A percentile compares a stretch with the other conserved stretches of the same genome.
Evolutionary conservation across 495 filamentous ascomycete species (phyloP).

Genomic region (Viridothelium virens): DNA sequence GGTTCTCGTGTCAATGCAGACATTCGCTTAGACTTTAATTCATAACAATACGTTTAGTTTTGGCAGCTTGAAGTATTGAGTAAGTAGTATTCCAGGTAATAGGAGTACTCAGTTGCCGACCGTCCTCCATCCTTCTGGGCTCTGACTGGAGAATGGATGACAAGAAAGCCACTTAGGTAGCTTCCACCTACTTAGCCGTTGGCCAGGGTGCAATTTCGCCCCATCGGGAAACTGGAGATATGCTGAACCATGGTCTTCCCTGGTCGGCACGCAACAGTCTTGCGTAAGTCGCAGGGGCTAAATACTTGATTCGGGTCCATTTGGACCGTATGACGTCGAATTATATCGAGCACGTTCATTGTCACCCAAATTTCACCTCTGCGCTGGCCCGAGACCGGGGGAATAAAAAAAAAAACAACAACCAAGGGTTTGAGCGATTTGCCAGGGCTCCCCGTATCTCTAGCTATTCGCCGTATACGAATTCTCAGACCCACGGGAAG

Average conservation of each 20-base stretch:
- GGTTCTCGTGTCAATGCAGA: too few relatives aligned
- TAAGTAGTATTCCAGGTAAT: too few relatives aligned
- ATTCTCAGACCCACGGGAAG: background rate
- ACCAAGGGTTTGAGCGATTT: background rate
- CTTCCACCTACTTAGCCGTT: background rate
- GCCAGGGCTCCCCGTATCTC: background rate
- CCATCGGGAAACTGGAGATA: background rate
- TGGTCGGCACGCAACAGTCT: background rate
- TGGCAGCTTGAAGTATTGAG: too few relatives aligned
- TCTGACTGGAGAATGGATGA: too few relatives aligned
- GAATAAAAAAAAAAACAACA: background rate
- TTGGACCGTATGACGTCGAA: background rate
- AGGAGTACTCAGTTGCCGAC: too few relatives aligned
- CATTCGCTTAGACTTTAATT: too few relatives aligned
- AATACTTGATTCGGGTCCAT: too few relatives aligned
- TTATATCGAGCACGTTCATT: conserved; percentile 1
- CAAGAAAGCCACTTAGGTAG: too few relatives aligned
- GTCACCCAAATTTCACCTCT: background rate
- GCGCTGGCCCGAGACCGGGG: background rate
- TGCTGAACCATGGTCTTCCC: background rate
- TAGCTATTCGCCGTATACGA: background rate
- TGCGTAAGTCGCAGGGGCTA: background rate
- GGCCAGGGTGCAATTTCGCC: background rate
- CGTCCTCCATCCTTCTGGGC: too few relatives aligned
- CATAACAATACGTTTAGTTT: too few relatives aligned